phyloP scores from a whole-genome alignment of 2,329 filamentous ascomycete species.

The Cercospora sp. region DNA sequence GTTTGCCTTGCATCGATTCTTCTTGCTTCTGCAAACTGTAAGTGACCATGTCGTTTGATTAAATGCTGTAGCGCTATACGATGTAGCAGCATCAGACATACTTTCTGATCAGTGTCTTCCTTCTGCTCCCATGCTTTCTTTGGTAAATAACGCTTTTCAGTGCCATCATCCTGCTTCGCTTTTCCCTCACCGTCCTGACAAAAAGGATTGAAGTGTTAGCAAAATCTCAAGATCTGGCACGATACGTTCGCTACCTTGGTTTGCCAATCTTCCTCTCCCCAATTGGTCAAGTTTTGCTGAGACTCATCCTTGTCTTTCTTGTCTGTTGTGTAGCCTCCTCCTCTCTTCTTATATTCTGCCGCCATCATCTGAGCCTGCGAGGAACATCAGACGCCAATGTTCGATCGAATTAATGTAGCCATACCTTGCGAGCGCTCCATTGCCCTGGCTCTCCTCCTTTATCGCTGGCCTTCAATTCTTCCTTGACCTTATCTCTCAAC shows the following conservation, averaged over 20 bases:
- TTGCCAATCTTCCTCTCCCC: conserved; percentile 53
- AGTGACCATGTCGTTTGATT: neutral
- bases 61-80: neutral
- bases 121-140: conserved; percentile 54
- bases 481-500: conserved; percentile 49
- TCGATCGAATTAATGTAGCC: neutral
- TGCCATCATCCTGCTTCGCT: conserved; percentile 49
- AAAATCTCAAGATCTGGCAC: conserved; percentile 21
- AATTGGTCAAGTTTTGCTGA: conserved; percentile 48
- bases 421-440: conserved; percentile 51
- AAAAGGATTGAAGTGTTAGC: conserved; percentile 48
- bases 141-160: conserved; percentile 48
- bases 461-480: conserved; percentile 48
- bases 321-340: conserved; percentile 49
- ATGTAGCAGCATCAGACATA: neutral
- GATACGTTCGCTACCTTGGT: conserved; percentile 38
- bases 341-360: conserved; percentile 50
- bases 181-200: conserved; percentile 44
- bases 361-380: conserved; percentile 50
- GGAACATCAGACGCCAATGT: neutral
- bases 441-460: conserved; percentile 52
- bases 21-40: conserved; percentile 34
- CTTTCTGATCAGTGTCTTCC: conserved; percentile 43
- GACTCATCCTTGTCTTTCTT: conserved; percentile 47
- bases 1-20: conserved; percentile 45